A percentile compares a stretch with the other conserved stretches of the same genome.
These are phyloP conservation scores for Tuber melanosporum DNA, from an alignment of 495 filamentous ascomycete genomes.

Conservation along the genomic window DNA sequence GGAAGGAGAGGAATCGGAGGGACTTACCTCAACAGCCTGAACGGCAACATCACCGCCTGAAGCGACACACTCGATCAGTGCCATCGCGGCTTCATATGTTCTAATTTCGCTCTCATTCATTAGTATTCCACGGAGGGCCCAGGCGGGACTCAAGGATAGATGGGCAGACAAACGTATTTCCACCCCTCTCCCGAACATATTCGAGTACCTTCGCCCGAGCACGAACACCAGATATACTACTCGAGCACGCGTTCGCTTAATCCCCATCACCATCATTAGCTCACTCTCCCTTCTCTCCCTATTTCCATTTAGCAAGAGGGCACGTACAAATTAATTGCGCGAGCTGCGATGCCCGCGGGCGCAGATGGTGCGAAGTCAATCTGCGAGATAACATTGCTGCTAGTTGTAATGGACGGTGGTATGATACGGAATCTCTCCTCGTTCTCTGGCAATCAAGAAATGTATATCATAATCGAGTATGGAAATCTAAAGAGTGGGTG, in stretches of 20 bases:
- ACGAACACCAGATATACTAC: not conserved
- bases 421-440: not conserved
- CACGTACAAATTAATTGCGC: constrained; percentile 3
- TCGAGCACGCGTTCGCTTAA: not conserved
- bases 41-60: constrained; percentile 2
- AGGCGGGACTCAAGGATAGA: not conserved
- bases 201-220: constrained; percentile 1
- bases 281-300: not conserved
- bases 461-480: not conserved
- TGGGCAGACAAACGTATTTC: not conserved
- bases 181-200: not conserved
- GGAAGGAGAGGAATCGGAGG: not conserved
- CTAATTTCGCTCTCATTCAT: not conserved
- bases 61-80: not conserved
- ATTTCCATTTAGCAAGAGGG: not conserved
- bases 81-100: not conserved
- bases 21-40: not conserved
- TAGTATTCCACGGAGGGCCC: not conserved
- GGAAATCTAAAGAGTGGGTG: not conserved
- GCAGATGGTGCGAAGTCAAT: not conserved
- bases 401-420: not conserved
- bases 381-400: constrained; percentile 1
- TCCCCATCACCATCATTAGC: not conserved
- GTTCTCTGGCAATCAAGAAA: not conserved
- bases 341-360: not conserved